Evolutionary conservation across 2,329 filamentous ascomycete genomes (phyloP).

Genomic region (Diaporthe ilicicola): DNA sequence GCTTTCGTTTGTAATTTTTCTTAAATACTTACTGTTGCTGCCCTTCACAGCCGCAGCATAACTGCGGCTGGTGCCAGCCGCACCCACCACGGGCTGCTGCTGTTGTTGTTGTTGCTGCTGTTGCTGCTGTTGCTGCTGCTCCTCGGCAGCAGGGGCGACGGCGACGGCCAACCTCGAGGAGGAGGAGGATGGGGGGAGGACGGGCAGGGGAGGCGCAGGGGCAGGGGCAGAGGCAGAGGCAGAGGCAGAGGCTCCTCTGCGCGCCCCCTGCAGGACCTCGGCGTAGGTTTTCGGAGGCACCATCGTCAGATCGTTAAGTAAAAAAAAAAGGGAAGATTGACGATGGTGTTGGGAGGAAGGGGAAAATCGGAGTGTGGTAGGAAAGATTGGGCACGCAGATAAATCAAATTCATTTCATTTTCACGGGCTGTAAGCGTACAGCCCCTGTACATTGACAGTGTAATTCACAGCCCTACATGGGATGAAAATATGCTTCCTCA

Average conservation of each 20-base stretch:
- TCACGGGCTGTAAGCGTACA: neutral
- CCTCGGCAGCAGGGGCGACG: neutral
- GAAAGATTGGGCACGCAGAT: neutral
- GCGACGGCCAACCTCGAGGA: neutral
- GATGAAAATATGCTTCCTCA: neutral
- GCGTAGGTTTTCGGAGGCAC: constrained; percentile 2
- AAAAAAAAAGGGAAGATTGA: no score
- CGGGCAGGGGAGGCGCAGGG: neutral
- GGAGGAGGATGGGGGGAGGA: neutral
- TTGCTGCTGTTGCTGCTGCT: neutral
- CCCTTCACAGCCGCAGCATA: constrained; percentile 21
- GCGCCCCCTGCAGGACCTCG: neutral
- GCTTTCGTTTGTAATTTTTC: neutral
- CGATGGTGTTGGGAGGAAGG: neutral
- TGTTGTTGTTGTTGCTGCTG: neutral
- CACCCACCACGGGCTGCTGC: neutral
- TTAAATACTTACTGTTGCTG: constrained; percentile 4
- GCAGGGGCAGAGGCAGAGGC: neutral
- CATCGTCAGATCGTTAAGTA: neutral
- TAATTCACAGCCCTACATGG: neutral
- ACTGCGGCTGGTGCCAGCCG: neutral
- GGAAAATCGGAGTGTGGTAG: no score
- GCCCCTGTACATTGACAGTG: neutral
- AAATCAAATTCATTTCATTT: no score
- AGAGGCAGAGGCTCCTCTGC: neutral